Evolutionary conservation across 2,329 filamentous ascomycete genomes (phyloP).

Genomic region (Claviceps sp.): DNA sequence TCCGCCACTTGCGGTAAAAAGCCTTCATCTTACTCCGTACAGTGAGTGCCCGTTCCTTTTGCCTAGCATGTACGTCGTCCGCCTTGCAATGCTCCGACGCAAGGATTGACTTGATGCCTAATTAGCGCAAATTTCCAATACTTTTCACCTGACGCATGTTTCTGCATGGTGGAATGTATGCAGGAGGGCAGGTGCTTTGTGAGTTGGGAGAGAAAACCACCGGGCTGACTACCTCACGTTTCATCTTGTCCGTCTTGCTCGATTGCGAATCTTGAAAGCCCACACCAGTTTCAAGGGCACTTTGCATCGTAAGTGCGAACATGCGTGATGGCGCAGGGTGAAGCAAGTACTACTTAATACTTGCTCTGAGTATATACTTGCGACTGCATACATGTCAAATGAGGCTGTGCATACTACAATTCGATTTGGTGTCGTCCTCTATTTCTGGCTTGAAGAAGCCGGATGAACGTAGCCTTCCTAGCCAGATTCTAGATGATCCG

Average conservation of each 20-base stretch:
- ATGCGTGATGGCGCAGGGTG: background rate
- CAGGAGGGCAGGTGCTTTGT: background rate
- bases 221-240: background rate
- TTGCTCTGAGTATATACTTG: too few species aligned
- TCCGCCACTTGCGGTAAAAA: too few species aligned
- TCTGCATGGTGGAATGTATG: background rate
- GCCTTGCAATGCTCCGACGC: too few species aligned
- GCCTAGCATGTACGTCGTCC: too few species aligned
- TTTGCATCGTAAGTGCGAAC: background rate
- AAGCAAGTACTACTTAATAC: too few species aligned
- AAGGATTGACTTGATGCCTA: too few species aligned
- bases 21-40: too few species aligned
- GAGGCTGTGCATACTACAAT: too few species aligned
- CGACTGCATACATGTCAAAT: too few species aligned
- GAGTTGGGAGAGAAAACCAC: background rate
- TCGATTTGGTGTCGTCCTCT: too few species aligned
- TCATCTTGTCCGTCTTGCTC: background rate
- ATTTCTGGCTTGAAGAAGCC: background rate
- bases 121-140: background rate
- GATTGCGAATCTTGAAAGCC: background rate
- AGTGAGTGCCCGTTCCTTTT: too few species aligned
- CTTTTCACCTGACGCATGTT: background rate
- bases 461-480: background rate
- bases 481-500: background rate
- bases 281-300: background rate